phyloP scores from a whole-genome alignment of 129 eudicot species.

The Artemisia argyi region DNA sequence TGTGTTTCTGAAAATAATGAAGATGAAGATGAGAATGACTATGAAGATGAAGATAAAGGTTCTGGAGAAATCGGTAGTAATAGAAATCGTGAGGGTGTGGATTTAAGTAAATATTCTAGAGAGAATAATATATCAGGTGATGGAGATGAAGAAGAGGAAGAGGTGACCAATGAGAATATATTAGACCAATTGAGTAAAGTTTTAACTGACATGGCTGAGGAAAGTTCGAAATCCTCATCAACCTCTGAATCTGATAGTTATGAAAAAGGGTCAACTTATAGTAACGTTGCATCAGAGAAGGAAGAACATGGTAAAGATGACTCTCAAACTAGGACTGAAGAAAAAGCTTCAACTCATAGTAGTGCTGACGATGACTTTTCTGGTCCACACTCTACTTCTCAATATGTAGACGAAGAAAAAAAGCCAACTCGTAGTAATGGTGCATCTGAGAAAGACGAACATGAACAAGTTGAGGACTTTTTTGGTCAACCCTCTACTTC shows the following conservation, averaged over 20 bases:
- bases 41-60: background rate
- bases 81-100: slow-evolving; percentile 15
- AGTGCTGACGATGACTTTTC: slow-evolving; percentile 12
- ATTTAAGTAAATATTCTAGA: slow-evolving; percentile 25
- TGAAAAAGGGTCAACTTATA: slow-evolving; percentile 20
- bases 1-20: slow-evolving; percentile 21
- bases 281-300: slow-evolving; percentile 2
- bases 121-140: slow-evolving; percentile 20
- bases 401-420: background rate
- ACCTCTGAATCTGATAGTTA: slow-evolving; percentile 21
- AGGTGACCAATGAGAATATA: slow-evolving; percentile 11
- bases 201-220: slow-evolving; percentile 17
- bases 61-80: slow-evolving; percentile 19
- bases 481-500: background rate
- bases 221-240: slow-evolving; percentile 28
- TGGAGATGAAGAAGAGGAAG: slow-evolving; percentile 27
- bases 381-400: background rate
- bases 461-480: background rate
- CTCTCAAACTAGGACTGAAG: slow-evolving; percentile 8
- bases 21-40: slow-evolving; percentile 23
- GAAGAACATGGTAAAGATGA: slow-evolving; percentile 14
- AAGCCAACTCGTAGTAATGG: background rate
- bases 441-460: slow-evolving; percentile 16
- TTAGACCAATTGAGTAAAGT: slow-evolving; percentile 18
- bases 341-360: slow-evolving; percentile 15